Percentiles rank a stretch among this genome's conserved stretches.
These are phyloP conservation scores for Calonectria fujianensis DNA, from an alignment of 2,329 filamentous ascomycete species.

Conservation along the genomic window DNA sequence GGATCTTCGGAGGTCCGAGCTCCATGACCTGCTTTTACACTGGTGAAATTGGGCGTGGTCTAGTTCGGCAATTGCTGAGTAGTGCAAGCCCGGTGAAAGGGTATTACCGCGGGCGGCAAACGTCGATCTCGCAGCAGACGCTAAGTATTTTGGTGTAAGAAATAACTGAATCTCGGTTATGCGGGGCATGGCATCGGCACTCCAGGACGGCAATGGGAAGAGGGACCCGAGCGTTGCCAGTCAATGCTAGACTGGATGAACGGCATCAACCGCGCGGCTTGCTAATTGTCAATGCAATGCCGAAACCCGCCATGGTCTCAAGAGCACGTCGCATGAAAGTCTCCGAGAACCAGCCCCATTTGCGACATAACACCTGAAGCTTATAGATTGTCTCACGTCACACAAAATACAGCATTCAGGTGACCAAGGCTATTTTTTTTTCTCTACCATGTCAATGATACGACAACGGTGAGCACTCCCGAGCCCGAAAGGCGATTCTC, in stretches of 20 bases:
- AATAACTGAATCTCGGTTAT: conserved; percentile 38
- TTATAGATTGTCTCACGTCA: conserved; percentile 36
- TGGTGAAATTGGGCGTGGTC: conserved; percentile 20
- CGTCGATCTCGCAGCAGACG: conserved; percentile 53
- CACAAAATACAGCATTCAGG: conserved; percentile 43
- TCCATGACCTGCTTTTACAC: conserved; percentile 15
- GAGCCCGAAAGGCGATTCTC: conserved; percentile 44
- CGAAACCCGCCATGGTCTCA: neutral
- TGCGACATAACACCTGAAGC: neutral
- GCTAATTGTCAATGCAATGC: conserved; percentile 6
- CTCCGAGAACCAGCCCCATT: neutral
- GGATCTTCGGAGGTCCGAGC: conserved; percentile 21
- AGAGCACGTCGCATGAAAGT: neutral
- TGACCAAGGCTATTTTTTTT: conserved; percentile 11
- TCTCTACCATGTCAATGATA: conserved; percentile 16
- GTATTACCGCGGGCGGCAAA: conserved; percentile 55
- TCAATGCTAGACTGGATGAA: conserved; percentile 18
- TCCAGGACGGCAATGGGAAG: conserved; percentile 29
- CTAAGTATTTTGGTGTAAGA: conserved; percentile 42
- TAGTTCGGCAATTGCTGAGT: conserved; percentile 51
- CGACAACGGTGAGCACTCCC: conserved; percentile 43
- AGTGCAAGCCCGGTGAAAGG: conserved; percentile 47
- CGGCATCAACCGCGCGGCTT: conserved; percentile 19
- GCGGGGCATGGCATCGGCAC: conserved; percentile 32
- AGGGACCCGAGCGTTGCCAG: conserved; percentile 31